Evolutionary conservation across 2,329 filamentous ascomycete genomes (phyloP).

Genomic region (Orbilia blumenaviensis): DNA sequence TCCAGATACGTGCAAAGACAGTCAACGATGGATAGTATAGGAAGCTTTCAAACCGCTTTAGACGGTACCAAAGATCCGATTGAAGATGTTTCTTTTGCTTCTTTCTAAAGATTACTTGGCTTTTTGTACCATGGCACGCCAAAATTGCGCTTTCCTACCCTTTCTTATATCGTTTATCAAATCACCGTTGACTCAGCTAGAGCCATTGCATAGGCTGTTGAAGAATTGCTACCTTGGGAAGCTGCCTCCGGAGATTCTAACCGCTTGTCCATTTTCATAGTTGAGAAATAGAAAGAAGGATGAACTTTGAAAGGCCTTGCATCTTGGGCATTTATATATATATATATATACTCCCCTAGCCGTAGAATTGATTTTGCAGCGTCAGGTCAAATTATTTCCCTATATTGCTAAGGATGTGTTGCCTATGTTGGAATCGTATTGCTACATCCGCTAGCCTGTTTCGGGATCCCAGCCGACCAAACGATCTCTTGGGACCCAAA

Average conservation of each 20-base stretch:
- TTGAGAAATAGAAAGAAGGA: not conserved
- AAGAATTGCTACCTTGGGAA: not conserved
- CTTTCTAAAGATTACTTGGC: constrained; percentile 4
- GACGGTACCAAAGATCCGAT: constrained; percentile 25
- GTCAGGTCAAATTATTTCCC: too few species aligned
- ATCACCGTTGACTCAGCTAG: not conserved
- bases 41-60: constrained; percentile 36
- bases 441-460: constrained; percentile 14
- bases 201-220: not conserved
- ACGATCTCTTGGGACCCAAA: constrained; percentile 21
- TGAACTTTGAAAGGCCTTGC: not conserved
- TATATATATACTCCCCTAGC: too few species aligned
- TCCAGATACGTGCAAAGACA: not conserved
- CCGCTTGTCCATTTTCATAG: not conserved
- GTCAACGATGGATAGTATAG: constrained; percentile 34
- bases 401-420: constrained; percentile 2
- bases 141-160: not conserved
- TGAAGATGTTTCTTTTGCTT: constrained; percentile 27
- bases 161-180: not conserved
- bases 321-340: not conserved
- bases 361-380: too few species aligned
- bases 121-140: not conserved
- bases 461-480: constrained; percentile 30
- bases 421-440: constrained; percentile 3
- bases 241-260: not conserved